Percentiles rank a stretch among this genome's conserved stretches.
phyloP scores from a whole-genome alignment of 164 flowering plant species.

The Vitis amurensis region DNA sequence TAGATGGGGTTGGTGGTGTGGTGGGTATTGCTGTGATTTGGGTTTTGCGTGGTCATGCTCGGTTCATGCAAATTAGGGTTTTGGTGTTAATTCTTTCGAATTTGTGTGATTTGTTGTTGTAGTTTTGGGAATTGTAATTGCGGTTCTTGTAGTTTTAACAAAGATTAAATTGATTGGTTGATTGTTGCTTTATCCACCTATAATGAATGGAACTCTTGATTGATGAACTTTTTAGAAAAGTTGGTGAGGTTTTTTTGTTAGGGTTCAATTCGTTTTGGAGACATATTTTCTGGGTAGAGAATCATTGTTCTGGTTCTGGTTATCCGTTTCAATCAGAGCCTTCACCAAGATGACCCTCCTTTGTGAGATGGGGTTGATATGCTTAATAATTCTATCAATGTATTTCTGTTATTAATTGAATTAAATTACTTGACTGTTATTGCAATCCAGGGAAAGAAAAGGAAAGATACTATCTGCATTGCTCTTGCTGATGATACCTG shows the following conservation, averaged over 20 bases:
- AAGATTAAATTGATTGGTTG: neutral
- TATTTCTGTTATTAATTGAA: too few species aligned
- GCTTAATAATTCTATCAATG: too few species aligned
- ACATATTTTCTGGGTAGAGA: too few species aligned
- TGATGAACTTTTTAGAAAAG: too few species aligned
- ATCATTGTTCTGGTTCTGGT: too few species aligned
- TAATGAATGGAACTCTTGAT: neutral
- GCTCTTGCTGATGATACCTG: conserved; percentile 90
- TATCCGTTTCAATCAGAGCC: too few species aligned
- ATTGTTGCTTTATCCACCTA: neutral
- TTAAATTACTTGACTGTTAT: too few species aligned
- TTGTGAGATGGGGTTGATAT: too few species aligned
- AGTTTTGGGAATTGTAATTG: conserved; percentile 1
- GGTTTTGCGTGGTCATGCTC: neutral
- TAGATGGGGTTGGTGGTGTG: too few species aligned
- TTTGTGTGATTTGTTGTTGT: neutral
- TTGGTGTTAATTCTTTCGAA: neutral
- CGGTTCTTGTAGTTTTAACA: neutral
- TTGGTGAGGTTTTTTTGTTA: too few species aligned
- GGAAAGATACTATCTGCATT: conserved; percentile 81
- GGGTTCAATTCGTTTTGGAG: too few species aligned
- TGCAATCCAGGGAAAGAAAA: conserved; percentile 67
- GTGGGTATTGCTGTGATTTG: neutral
- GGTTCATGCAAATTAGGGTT: conserved; percentile 6
- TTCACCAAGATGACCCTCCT: too few species aligned